A percentile compares a stretch with the other conserved stretches of the same genome.
Evolutionary conservation across 257 asterid genomes (phyloP).

Genomic region (Solanum sejunctum): DNA sequence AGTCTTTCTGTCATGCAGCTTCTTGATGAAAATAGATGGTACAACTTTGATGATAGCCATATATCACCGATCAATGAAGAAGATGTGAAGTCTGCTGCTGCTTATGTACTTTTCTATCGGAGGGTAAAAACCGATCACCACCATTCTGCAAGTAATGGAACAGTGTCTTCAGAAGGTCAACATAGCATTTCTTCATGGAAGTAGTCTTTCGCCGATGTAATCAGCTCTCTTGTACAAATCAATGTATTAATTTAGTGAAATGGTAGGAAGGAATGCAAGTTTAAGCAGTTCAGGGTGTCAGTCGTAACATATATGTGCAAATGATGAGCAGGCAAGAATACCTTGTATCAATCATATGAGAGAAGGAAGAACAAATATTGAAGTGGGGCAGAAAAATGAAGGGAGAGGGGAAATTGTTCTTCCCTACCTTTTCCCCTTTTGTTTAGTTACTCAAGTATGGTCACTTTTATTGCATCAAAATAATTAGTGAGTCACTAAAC

Average conservation of each 20-base stretch:
- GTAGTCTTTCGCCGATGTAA: neutral
- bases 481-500: neutral
- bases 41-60: conserved; percentile 92
- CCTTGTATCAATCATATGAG: neutral
- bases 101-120: conserved; percentile 87
- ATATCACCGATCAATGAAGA: conserved; percentile 76
- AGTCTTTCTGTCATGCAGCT: conserved; percentile 37
- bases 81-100: conserved; percentile 86
- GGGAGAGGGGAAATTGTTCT: neutral
- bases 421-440: neutral
- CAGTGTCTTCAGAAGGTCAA: conserved; percentile 23
- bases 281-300: neutral
- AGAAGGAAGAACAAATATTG: neutral
- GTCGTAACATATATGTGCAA: neutral
- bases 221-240: neutral
- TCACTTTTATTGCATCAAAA: neutral
- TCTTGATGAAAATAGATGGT: conserved; percentile 90
- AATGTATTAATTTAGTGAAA: neutral
- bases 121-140: conserved; percentile 60
- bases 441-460: neutral
- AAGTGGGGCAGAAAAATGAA: neutral
- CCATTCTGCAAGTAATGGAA: conserved; percentile 45
- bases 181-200: conserved; percentile 4
- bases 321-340: neutral
- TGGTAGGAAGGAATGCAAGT: neutral